Evolutionary conservation across 345 rosid species (phyloP), one percentile per base, ranked within the genome.

Genomic region (Populus alba): DNA sequence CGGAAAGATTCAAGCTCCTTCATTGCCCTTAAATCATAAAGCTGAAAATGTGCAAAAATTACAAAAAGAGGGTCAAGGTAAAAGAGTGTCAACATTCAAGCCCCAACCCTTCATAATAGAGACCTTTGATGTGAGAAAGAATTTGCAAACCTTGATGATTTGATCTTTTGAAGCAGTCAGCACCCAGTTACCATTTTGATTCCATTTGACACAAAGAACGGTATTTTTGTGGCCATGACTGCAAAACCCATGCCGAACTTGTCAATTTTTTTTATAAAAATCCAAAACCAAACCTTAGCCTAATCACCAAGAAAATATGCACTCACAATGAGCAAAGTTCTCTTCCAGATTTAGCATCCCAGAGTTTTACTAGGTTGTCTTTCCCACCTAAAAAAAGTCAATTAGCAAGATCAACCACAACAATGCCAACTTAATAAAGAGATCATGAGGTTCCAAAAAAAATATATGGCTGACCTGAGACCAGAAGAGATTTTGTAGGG

Each of bases 1-100:
- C 97, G 98, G 84, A 92, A 96, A 76, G 99, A 94, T 85, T 96
- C 97, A 85, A 96, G 98, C 87, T 92, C 99, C 89, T 96, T 96
- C 99, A 96, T 96, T 68, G 98, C 95, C 81, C 99, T 89, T 70
- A 96, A 90, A 79, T 96, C 99, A 83, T 94, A 96, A 47, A 96
- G 95, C 99, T 96, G 74, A 33, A 45, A 57, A 68, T 53, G 70
- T 22, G 53, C 73, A 20, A 18, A 38, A 33, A 57, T 62, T 55
- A 43, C 17, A 27, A 55, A 20, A 78, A 75, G 68, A 51, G 39
- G 25, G 51, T 43, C 25, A 62, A 47, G 22, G 47, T 63, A 69
- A 71, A 6, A 69, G n/a, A 33, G 59, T 5, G 29, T 47, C 71
- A 61, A 47, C 49, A 69, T 59, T 59, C 15, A 59, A 59, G 65